phyloP scores from a whole-genome alignment of 495 filamentous ascomycete genomes.

The Aspergillus incahuasiensis region DNA sequence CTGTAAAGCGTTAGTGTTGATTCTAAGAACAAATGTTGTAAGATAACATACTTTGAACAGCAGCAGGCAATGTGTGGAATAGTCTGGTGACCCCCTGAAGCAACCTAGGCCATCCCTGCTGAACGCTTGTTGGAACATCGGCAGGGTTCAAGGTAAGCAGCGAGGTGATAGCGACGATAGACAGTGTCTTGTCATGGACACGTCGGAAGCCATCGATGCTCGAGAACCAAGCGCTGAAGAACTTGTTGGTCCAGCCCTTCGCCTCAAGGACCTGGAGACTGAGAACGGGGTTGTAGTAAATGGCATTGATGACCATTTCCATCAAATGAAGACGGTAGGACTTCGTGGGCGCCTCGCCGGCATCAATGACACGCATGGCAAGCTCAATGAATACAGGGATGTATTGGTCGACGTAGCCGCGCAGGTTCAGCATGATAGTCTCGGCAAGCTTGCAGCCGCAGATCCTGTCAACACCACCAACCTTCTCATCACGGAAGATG shows the following conservation, averaged over 20 bases:
- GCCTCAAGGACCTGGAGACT: slow-evolving; percentile 78
- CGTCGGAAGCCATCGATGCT: slow-evolving; percentile 90
- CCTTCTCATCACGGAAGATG: slow-evolving; percentile 78
- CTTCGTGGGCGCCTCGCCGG: slow-evolving; percentile 68
- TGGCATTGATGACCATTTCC: slow-evolving; percentile 98
- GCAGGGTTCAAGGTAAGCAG: slow-evolving; percentile 71
- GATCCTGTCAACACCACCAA: slow-evolving; percentile 91
- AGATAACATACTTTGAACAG: slow-evolving; percentile 67
- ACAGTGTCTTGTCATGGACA: slow-evolving; percentile 97
- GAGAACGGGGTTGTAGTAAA: slow-evolving; percentile 90
- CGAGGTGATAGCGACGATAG: slow-evolving; percentile 85
- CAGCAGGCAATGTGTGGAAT: slow-evolving; percentile 86
- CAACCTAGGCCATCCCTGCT: slow-evolving; percentile 94
- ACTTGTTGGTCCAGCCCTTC: slow-evolving; percentile 98
- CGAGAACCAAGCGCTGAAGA: slow-evolving; percentile 96
- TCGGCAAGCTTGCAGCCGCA: slow-evolving; percentile 99
- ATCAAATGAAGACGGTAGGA: slow-evolving; percentile 92
- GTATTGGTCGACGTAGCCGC: slow-evolving; percentile 81
- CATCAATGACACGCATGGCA: slow-evolving; percentile 75
- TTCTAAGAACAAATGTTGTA: not conserved
- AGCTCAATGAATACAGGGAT: slow-evolving; percentile 83
- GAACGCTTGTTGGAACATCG: slow-evolving; percentile 80
- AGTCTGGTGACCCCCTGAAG: slow-evolving; percentile 85
- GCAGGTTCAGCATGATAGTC: slow-evolving; percentile 91
- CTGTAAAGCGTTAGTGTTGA: slow-evolving; percentile 33